These are phyloP conservation scores for Mortierella sp. DNA, from an alignment of 371 early-diverging fungal genomes.

Conservation along the genomic window DNA sequence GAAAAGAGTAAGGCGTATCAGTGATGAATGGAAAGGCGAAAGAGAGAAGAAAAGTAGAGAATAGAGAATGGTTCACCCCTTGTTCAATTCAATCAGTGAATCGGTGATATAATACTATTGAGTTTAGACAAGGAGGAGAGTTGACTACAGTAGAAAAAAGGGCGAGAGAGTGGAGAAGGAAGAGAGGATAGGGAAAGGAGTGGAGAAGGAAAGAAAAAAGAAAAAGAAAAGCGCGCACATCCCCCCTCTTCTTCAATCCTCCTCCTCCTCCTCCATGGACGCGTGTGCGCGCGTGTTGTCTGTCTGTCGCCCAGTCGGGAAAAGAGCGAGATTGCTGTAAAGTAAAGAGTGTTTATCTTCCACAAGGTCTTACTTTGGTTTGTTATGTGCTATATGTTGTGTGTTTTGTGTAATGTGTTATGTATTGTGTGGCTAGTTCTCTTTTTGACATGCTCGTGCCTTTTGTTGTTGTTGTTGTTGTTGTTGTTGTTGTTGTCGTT, in stretches of 20 bases:
- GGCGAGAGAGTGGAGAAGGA: not conserved
- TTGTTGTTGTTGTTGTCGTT: no score
- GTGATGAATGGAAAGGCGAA: not conserved
- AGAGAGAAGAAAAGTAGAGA: not conserved
- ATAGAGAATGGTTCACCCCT: slow-evolving; percentile 11
- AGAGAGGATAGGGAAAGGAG: not conserved
- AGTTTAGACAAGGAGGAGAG: not conserved
- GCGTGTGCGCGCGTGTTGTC: not conserved
- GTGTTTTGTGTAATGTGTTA: no score
- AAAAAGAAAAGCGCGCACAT: not conserved
- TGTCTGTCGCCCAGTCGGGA: not conserved
- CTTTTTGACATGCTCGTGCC: not conserved
- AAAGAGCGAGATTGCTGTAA: not conserved
- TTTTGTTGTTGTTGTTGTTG: not conserved
- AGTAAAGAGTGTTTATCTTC: slow-evolving; percentile 3
- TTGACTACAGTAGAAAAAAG: no score
- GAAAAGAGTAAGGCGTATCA: not conserved
- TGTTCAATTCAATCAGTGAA: not conserved
- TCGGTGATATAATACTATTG: not conserved
- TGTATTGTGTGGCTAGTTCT: no score
- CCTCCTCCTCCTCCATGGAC: not conserved
- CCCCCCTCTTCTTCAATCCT: no score
- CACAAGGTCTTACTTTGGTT: not conserved
- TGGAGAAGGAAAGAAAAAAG: not conserved
- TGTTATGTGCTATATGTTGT: no score